These are phyloP conservation scores for Candida pini DNA, from an alignment of 805 yeast species.

Conservation along the genomic window DNA sequence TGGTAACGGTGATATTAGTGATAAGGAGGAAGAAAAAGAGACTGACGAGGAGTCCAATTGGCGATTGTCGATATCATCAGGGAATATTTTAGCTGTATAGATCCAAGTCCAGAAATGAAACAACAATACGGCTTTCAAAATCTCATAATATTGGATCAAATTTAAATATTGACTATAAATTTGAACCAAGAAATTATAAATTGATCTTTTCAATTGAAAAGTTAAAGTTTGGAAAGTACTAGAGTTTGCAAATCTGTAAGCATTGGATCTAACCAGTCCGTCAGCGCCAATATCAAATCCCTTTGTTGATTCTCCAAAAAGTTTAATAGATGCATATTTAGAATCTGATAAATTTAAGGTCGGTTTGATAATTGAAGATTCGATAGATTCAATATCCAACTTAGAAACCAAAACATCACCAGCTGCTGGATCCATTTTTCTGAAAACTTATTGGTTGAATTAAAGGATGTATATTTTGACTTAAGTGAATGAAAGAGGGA, in stretches of 20 bases:
- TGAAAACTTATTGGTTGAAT: no score
- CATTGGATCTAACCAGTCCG: no score
- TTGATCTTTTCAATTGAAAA: not conserved
- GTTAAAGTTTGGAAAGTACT: not conserved
- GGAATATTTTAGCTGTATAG: not conserved
- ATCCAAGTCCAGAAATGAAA: not conserved
- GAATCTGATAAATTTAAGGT: conserved; percentile 17
- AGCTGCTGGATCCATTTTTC: no score
- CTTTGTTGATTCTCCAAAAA: conserved; percentile 12
- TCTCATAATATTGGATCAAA: not conserved
- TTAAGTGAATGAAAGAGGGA: no score
- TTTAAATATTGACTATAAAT: not conserved
- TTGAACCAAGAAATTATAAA: not conserved
- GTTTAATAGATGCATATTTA: conserved; percentile 14
- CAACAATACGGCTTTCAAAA: not conserved
- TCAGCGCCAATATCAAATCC: no score
- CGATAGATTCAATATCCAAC: conserved; percentile 13
- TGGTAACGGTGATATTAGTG: not conserved
- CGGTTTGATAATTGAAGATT: conserved; percentile 27
- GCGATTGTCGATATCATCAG: not conserved
- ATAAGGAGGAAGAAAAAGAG: no score
- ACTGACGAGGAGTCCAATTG: no score
- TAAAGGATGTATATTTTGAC: no score
- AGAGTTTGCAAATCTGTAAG: no score
- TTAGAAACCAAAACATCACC: no score